Evolutionary conservation across 2,329 filamentous ascomycete species (phyloP).

Genomic region (Aureobasidium melanogenum): DNA sequence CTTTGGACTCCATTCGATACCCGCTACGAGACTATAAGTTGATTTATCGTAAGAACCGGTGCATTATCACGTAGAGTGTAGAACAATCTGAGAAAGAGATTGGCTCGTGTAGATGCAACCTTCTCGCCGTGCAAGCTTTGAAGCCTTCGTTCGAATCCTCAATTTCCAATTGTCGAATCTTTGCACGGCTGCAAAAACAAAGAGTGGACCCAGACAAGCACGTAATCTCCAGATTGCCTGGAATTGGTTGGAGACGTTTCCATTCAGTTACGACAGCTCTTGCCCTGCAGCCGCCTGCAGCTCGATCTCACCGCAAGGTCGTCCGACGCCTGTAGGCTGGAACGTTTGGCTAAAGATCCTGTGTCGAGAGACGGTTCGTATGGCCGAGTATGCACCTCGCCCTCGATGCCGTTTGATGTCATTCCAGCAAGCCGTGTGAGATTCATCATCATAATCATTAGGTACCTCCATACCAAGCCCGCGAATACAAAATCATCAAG

Average conservation of each 20-base stretch:
- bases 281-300: neutral
- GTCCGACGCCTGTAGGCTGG: neutral
- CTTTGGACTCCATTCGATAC: conserved; percentile 3
- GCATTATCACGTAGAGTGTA: neutral
- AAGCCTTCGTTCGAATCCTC: neutral
- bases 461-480: neutral
- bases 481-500: neutral
- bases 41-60: neutral
- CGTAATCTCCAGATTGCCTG: neutral
- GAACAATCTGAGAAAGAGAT: neutral
- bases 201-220: neutral
- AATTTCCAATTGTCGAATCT: neutral
- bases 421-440: neutral
- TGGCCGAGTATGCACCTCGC: neutral
- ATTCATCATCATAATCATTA: neutral
- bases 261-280: too few relatives aligned
- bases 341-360: neutral
- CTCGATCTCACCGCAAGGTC: neutral
- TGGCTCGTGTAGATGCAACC: neutral
- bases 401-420: neutral
- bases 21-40: neutral
- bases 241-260: neutral
- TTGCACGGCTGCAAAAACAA: conserved; percentile 1
- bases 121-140: neutral
- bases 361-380: neutral